A percentile compares a stretch with the other conserved stretches of the same genome.
phyloP scores from a whole-genome alignment of 2,329 filamentous ascomycete species.

The Salinomyces thailandicus region DNA sequence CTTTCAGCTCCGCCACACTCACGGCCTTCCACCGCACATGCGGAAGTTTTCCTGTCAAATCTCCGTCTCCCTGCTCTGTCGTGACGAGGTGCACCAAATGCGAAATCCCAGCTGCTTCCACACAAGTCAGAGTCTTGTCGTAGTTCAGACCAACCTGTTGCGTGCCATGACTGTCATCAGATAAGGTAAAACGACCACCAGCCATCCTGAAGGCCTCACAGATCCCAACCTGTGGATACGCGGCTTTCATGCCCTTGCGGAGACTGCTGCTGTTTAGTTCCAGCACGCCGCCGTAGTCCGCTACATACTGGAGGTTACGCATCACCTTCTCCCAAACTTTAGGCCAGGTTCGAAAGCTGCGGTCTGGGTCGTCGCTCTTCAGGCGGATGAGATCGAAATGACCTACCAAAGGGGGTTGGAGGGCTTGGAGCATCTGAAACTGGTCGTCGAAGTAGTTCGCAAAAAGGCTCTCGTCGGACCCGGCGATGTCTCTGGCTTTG shows the following conservation, averaged over 20 bases:
- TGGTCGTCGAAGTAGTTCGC: conserved; percentile 84
- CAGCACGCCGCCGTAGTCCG: conserved; percentile 65
- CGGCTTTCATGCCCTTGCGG: conserved; percentile 81
- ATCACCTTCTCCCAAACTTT: conserved; percentile 62
- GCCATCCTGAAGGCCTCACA: conserved; percentile 40
- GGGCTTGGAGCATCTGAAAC: conserved; percentile 61
- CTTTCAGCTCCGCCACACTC: conserved; percentile 11
- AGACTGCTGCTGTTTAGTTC: conserved; percentile 84
- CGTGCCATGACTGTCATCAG: conserved; percentile 87
- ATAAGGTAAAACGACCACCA: conserved; percentile 77
- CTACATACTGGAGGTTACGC: conserved; percentile 63
- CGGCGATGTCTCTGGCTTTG: conserved; percentile 46
- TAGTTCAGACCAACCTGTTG: conserved; percentile 86
- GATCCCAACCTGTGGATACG: conserved; percentile 73
- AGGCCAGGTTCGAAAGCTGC: conserved; percentile 34
- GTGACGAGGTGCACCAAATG: conserved; percentile 40
- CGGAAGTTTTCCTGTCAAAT: conserved; percentile 22
- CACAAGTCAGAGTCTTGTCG: conserved; percentile 55
- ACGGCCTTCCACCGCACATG: conserved; percentile 16
- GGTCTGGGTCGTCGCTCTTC: conserved; percentile 57
- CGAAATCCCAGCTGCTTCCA: conserved; percentile 54
- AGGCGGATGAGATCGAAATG: conserved; percentile 90
- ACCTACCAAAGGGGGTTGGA: conserved; percentile 70
- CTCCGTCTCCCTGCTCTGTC: conserved; percentile 20
- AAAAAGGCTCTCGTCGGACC: conserved; percentile 62